Evolutionary conservation across 495 filamentous ascomycete genomes (phyloP).

Genomic region (Xylaria bambusicola): DNA sequence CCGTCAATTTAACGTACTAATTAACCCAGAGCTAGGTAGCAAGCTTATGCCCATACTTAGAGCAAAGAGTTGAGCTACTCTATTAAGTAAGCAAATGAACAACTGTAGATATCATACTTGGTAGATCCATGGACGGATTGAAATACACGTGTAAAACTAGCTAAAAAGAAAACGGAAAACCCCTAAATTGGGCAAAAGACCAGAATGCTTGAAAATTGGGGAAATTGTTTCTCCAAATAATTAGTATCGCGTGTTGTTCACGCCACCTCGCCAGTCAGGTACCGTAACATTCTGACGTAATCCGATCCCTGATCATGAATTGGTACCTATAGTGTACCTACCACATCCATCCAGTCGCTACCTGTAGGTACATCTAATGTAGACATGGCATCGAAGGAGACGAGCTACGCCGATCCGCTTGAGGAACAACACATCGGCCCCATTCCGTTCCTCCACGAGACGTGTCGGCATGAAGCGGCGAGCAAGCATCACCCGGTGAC

Average conservation of each 20-base stretch:
- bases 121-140: no score
- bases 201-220: not conserved
- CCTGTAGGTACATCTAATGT: no score
- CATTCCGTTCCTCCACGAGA: not conserved
- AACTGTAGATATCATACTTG: no score
- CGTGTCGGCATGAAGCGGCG: not conserved
- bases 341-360: no score
- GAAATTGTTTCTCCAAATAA: not conserved
- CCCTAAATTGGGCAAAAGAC: no score
- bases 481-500: not conserved
- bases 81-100: no score
- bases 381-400: constrained; percentile 2
- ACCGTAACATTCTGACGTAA: constrained; percentile 15
- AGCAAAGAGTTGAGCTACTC: no score
- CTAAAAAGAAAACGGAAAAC: not conserved
- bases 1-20: no score
- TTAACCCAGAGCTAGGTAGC: no score
- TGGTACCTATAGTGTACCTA: not conserved
- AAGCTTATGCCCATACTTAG: no score
- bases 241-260: no score
- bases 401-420: not conserved
- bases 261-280: no score
- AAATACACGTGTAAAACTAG: not conserved
- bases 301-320: not conserved
- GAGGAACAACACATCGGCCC: not conserved